These are phyloP conservation scores for Pythium coloratum DNA, from an alignment of 352 stramenopile species.

Conservation along the genomic window DNA sequence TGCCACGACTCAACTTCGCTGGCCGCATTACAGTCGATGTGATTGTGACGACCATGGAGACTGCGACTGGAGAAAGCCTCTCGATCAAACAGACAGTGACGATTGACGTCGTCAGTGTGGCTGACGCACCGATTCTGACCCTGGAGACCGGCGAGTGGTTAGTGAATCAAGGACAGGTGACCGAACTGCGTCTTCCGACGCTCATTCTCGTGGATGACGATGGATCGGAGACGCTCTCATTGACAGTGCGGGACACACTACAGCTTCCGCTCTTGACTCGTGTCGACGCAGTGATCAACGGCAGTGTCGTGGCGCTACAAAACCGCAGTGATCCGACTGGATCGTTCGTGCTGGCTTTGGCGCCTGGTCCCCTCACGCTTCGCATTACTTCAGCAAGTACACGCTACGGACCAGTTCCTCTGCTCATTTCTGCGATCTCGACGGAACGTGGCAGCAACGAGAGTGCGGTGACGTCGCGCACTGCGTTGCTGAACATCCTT, in stretches of 20 bases:
- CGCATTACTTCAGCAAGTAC: conserved; percentile 27
- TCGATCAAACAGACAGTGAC: conserved; percentile 26
- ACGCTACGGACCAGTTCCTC: conserved; percentile 39
- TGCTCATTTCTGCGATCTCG: conserved; percentile 39
- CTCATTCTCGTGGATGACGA: conserved; percentile 40
- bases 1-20: conserved; percentile 38
- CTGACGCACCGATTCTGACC: conserved; percentile 37
- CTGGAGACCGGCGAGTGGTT: conserved; percentile 22
- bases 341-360: conserved; percentile 31
- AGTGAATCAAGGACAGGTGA: conserved; percentile 38
- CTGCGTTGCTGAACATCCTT: conserved; percentile 32
- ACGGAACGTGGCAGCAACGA: conserved; percentile 33
- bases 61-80: conserved; percentile 26
- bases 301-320: conserved; percentile 25
- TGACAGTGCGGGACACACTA: conserved; percentile 29
- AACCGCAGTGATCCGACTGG: conserved; percentile 20
- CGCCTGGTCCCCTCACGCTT: conserved; percentile 26
- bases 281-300: conserved; percentile 4
- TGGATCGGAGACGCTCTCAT: conserved; percentile 39
- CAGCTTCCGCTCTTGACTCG: conserved; percentile 4
- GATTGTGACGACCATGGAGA: conserved; percentile 32
- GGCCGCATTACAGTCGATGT: conserved; percentile 38
- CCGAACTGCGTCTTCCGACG: conserved; percentile 31
- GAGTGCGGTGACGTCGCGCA: conserved; percentile 19
- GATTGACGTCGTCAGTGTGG: conserved; percentile 33